Percentiles rank a stretch among this genome's conserved stretches.
Evolutionary conservation across 768 basidiomycete genomes (phyloP).

Genomic region (Mrakia gelida): DNA sequence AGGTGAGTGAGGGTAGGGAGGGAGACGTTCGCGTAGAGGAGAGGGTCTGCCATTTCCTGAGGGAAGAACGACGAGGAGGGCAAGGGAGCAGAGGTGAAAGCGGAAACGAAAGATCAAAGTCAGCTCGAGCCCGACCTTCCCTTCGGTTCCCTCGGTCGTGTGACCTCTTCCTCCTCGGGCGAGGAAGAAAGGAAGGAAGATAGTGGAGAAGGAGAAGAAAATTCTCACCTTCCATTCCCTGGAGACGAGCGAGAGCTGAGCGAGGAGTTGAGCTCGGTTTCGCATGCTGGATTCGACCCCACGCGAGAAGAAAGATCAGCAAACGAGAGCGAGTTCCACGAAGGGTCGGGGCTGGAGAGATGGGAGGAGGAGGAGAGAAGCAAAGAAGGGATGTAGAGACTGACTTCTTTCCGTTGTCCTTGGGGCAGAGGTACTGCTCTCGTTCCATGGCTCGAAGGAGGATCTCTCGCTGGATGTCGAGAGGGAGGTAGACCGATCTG

Average conservation of each 20-base stretch:
- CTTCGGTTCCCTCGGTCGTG: not conserved
- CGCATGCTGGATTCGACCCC: not conserved
- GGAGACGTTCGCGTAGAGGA: conserved; percentile 16
- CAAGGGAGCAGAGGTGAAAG: no score
- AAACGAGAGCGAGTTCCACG: not conserved
- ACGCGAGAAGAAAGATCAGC: not conserved
- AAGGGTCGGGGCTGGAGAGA: not conserved
- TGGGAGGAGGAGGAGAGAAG: not conserved
- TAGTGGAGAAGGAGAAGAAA: not conserved
- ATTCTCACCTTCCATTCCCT: conserved; percentile 19
- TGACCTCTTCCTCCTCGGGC: not conserved
- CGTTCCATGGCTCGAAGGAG: conserved; percentile 10
- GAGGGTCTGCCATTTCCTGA: conserved; percentile 22
- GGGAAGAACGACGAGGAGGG: not conserved
- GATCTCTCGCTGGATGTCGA: conserved; percentile 20
- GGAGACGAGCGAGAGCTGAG: not conserved
- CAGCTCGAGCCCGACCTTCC: no score
- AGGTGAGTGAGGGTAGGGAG: conserved; percentile 19
- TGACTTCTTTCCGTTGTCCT: conserved; percentile 7
- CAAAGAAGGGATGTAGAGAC: not conserved
- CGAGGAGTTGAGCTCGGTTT: not conserved
- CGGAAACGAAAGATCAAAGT: no score
- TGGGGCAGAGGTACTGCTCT: not conserved
- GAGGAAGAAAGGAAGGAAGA: not conserved
- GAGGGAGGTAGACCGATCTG: conserved; percentile 5